Percentiles rank a stretch among this genome's conserved stretches.
phyloP scores from a whole-genome alignment of 2,329 filamentous ascomycete species.

The Hysterium pulicare region DNA sequence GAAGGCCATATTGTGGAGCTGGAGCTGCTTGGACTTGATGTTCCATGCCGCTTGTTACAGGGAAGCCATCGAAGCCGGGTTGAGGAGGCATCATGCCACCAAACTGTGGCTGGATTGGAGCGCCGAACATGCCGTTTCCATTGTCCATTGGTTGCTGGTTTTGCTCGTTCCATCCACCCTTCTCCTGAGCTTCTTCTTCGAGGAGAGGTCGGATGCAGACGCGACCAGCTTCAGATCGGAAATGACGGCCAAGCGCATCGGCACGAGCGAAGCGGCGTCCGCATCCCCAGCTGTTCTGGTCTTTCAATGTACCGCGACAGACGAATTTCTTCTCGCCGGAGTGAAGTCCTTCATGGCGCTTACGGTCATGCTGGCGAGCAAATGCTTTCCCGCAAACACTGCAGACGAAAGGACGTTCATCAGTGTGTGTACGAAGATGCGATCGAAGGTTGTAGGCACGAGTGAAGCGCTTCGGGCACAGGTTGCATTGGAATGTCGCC shows the following conservation, averaged over 20 bases:
- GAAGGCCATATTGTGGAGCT: constrained; percentile 55
- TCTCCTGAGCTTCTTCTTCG: constrained; percentile 87
- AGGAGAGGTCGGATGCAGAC: constrained; percentile 97
- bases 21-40: constrained; percentile 15
- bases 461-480: constrained; percentile 95
- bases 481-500: constrained; percentile 88
- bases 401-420: constrained; percentile 95
- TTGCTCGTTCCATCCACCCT: constrained; percentile 57
- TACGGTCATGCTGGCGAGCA: constrained; percentile 93
- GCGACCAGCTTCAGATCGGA: constrained; percentile 89
- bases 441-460: constrained; percentile 95
- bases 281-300: constrained; percentile 84
- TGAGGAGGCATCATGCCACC: constrained; percentile 33
- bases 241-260: constrained; percentile 90
- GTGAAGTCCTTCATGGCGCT: constrained; percentile 93
- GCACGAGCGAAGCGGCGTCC: constrained; percentile 90
- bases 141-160: constrained; percentile 58
- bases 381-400: constrained; percentile 97
- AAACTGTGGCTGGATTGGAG: constrained; percentile 26
- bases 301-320: constrained; percentile 85
- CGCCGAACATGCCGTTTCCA: constrained; percentile 42
- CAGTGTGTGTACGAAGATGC: constrained; percentile 92
- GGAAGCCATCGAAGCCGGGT: constrained; percentile 31
- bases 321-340: constrained; percentile 99
- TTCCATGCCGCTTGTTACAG: constrained; percentile 23